These are phyloP conservation scores for Stagonosporopsis rhizophila DNA, from an alignment of 2,329 filamentous ascomycete genomes.

Conservation along the genomic window DNA sequence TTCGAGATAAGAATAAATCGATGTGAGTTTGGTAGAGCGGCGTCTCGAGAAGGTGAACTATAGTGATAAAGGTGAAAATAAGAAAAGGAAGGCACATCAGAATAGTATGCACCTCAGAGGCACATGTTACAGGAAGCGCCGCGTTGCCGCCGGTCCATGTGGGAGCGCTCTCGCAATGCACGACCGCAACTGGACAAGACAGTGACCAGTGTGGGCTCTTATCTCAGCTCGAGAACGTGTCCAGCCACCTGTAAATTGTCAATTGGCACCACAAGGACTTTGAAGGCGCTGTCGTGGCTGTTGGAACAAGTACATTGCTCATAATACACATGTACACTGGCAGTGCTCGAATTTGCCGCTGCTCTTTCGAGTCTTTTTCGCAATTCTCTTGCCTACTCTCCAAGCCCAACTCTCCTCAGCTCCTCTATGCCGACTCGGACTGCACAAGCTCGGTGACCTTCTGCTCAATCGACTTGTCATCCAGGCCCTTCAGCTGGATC, in stretches of 20 bases:
- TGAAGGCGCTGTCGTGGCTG: neutral
- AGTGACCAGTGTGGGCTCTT: too few relatives aligned
- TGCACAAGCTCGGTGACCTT: slow-evolving; percentile 70
- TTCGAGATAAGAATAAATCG: neutral
- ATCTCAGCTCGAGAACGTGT: neutral
- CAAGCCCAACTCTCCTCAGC: neutral
- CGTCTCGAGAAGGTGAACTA: neutral
- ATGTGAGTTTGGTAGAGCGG: neutral
- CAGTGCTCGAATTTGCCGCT: slow-evolving; percentile 13
- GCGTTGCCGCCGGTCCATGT: neutral
- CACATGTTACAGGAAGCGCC: neutral
- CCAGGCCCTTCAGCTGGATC: slow-evolving; percentile 68
- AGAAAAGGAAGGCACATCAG: neutral
- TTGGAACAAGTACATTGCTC: slow-evolving; percentile 25
- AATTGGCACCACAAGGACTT: neutral
- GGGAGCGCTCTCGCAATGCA: neutral
- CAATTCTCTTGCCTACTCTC: neutral
- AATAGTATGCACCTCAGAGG: neutral
- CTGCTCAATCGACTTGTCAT: slow-evolving; percentile 74
- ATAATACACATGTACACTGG: slow-evolving; percentile 33
- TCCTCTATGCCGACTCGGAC: slow-evolving; percentile 27
- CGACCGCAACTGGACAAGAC: neutral
- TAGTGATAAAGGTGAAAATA: neutral
- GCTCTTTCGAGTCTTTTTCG: slow-evolving; percentile 10
- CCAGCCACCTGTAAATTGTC: neutral